phyloP scores from a whole-genome alignment of 768 basidiomycete species.

The Boletus subcaerulescens region DNA sequence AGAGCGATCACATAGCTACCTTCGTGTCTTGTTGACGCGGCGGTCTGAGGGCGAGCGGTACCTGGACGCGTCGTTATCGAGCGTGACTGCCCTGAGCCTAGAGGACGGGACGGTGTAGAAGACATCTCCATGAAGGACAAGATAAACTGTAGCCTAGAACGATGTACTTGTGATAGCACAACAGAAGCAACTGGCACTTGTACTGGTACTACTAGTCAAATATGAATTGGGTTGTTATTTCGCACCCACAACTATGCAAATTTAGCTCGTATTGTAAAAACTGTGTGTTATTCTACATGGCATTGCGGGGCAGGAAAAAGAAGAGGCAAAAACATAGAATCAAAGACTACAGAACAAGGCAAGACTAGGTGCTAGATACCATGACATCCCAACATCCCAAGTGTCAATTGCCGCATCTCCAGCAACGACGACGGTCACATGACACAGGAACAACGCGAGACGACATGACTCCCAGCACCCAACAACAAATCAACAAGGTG shows the following conservation, averaged over 20 bases:
- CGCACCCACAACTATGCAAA: constrained; percentile 5
- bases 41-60: constrained; percentile 60
- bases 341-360: constrained; percentile 12
- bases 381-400: constrained; percentile 10
- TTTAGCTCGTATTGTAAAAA: constrained; percentile 8
- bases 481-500: constrained; percentile 9
- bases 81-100: constrained; percentile 41
- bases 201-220: no score
- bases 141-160: no score
- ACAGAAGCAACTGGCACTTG: no score
- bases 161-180: no score
- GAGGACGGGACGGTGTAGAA: constrained; percentile 13
- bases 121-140: constrained; percentile 1
- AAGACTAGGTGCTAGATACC: constrained; percentile 23
- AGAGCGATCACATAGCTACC: constrained; percentile 64
- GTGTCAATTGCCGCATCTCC: constrained; percentile 5
- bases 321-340: constrained; percentile 5
- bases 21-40: constrained; percentile 56
- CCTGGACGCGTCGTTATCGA: constrained; percentile 38
- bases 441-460: constrained; percentile 1
- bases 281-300: constrained; percentile 35
- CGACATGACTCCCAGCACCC: constrained; percentile 11
- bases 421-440: constrained; percentile 4
- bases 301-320: constrained; percentile 27
- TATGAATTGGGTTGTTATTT: background rate